These are phyloP conservation scores for Neurospora tetraspora DNA, from an alignment of 495 filamentous ascomycete species.

Conservation along the genomic window DNA sequence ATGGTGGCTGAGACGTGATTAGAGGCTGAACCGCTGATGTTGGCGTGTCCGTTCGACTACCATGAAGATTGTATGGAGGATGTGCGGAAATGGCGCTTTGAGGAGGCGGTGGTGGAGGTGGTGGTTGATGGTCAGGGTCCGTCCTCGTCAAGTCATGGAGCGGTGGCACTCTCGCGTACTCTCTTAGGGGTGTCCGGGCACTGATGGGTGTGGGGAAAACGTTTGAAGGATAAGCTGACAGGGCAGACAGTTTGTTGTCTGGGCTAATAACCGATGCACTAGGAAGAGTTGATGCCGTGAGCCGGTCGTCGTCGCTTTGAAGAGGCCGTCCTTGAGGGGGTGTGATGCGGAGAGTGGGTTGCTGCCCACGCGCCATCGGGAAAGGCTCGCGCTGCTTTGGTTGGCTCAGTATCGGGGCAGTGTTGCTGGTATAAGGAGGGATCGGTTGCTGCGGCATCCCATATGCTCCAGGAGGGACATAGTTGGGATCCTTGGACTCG, in stretches of 20 bases:
- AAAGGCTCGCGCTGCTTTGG: conserved; percentile 39
- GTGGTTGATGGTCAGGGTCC: conserved; percentile 27
- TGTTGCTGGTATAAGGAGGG: conserved; percentile 18
- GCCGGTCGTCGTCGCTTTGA: conserved; percentile 39
- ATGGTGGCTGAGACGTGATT: conserved; percentile 21
- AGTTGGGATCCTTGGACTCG: conserved; percentile 68
- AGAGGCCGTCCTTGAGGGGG: conserved; percentile 42
- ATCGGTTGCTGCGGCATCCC: conserved; percentile 35
- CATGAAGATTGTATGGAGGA: conserved; percentile 27
- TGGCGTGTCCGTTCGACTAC: conserved; percentile 35
- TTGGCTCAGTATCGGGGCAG: conserved; percentile 10
- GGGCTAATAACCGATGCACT: conserved; percentile 43
- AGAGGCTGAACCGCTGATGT: conserved; percentile 22
- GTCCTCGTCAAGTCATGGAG: conserved; percentile 43
- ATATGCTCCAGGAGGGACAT: conserved; percentile 49
- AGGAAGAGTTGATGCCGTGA: conserved; percentile 37
- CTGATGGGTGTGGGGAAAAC: conserved; percentile 46
- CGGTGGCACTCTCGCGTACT: conserved; percentile 44
- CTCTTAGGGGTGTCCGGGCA: conserved; percentile 36
- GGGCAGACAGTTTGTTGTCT: conserved; percentile 43
- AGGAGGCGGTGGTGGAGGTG: conserved; percentile 13
- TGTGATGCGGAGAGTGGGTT: conserved; percentile 39
- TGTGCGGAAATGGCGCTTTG: conserved; percentile 16
- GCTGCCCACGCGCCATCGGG: conserved; percentile 42
- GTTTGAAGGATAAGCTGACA: conserved; percentile 37